Evolutionary conservation across 2,329 filamentous ascomycete genomes (phyloP).

Genomic region (Diaporthe helianthi): DNA sequence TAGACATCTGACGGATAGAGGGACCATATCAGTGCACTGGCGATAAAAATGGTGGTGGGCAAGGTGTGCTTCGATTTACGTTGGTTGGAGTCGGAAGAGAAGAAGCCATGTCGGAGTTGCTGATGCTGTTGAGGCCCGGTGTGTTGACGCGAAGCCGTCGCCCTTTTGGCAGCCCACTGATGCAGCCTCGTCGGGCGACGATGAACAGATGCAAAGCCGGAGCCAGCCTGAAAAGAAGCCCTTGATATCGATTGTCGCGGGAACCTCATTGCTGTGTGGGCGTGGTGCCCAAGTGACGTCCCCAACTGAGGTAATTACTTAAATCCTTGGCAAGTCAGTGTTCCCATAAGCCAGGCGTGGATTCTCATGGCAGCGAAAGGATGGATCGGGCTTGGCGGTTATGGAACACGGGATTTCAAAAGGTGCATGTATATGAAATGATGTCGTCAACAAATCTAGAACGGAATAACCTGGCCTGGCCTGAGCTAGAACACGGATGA

Average conservation of each 20-base stretch:
- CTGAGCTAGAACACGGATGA: background rate
- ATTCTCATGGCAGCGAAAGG: conserved; percentile 15
- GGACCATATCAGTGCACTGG: conserved; percentile 48
- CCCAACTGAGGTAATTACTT: background rate
- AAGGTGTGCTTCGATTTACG: conserved; percentile 35
- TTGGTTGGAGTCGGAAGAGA: conserved; percentile 34
- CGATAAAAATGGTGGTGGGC: conserved; percentile 43
- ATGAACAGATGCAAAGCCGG: background rate
- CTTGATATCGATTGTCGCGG: conserved; percentile 12
- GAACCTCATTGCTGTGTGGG: conserved; percentile 22
- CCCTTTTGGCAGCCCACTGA: conserved; percentile 10
- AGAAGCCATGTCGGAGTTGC: conserved; percentile 36
- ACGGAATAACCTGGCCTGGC: background rate
- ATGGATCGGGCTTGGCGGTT: background rate
- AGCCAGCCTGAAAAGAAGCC: background rate
- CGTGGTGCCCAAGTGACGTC: background rate
- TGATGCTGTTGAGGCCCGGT: background rate
- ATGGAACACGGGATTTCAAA: background rate
- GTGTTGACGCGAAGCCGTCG: background rate
- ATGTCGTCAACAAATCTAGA: background rate
- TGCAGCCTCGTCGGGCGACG: conserved; percentile 17
- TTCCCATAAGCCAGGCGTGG: conserved; percentile 21
- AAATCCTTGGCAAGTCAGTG: conserved; percentile 15
- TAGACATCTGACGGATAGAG: conserved; percentile 49
- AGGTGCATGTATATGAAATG: background rate